Conservation (phyloP, 2,329 filamentous ascomycete genomes). For the Pestalotiopsis sp. region DNA sequence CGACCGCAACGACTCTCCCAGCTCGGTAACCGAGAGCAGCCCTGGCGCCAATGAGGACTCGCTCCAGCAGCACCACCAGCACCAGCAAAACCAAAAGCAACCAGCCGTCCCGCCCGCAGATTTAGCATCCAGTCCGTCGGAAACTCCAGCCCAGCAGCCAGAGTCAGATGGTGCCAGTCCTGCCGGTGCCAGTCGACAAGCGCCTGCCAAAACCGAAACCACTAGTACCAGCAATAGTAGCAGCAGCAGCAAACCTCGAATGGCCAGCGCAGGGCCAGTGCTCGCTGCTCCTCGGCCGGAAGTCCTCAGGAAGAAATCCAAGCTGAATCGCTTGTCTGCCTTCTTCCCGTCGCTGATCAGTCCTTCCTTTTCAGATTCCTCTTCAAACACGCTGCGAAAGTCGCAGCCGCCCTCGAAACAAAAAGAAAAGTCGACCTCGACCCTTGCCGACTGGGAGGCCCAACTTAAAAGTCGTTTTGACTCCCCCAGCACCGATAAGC, state of each 20-base stretch:
- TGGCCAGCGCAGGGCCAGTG: constrained; percentile 13
- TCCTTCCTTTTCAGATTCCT: constrained; percentile 23
- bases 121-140: constrained; percentile 2
- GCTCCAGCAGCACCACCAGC: neutral
- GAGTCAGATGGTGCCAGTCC: neutral
- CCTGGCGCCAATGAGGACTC: neutral
- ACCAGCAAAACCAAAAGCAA: neutral
- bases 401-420: constrained; percentile 23
- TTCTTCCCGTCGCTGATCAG: constrained; percentile 35
- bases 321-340: constrained; percentile 30
- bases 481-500: neutral
- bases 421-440: constrained; percentile 7
- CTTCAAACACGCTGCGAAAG: constrained; percentile 26
- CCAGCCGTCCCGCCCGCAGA: neutral
- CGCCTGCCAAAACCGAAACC: constrained; percentile 6
- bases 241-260: neutral
- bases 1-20: constrained; percentile 2
- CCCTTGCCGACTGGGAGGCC: constrained; percentile 8
- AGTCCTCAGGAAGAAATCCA: constrained; percentile 26
- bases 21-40: neutral
- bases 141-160: neutral
- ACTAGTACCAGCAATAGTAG: constrained; percentile 1
- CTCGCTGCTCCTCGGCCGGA: constrained; percentile 17
- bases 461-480: constrained; percentile 9
- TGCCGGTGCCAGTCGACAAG: neutral